phyloP scores from a whole-genome alignment of 306 rosid genomes.

The Sphenostylis stenocarpa region DNA sequence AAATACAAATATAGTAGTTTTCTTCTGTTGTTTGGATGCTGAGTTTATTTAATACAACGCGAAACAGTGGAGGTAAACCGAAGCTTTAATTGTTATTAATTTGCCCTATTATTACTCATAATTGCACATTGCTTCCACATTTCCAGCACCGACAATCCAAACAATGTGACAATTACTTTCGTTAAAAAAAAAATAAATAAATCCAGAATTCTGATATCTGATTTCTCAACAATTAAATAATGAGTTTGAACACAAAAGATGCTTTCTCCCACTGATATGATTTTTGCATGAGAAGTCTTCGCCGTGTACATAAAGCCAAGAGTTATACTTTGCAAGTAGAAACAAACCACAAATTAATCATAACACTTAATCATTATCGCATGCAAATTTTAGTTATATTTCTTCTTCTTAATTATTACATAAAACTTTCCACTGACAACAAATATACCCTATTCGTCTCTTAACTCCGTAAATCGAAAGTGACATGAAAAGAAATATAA shows the following conservation, averaged over 20 bases:
- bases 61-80: too few relatives aligned
- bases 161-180: neutral
- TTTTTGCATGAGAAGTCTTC: neutral
- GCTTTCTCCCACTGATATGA: neutral
- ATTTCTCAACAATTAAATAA: neutral
- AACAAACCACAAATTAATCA: neutral
- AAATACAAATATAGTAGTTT: too few relatives aligned
- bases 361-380: neutral
- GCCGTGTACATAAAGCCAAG: neutral
- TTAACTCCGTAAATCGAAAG: neutral
- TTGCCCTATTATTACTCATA: too few relatives aligned
- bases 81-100: too few relatives aligned
- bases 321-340: neutral
- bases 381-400: neutral
- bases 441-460: neutral
- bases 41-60: too few relatives aligned
- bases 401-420: neutral
- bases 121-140: neutral
- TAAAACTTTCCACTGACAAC: neutral
- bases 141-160: neutral
- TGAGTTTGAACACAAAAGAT: conserved; percentile 41
- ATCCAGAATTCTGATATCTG: neutral
- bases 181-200: too few relatives aligned
- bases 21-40: neutral
- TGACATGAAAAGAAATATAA: neutral